These are phyloP conservation scores for Butyriboletus loyo DNA, from an alignment of 768 basidiomycete genomes.

Conservation along the genomic window DNA sequence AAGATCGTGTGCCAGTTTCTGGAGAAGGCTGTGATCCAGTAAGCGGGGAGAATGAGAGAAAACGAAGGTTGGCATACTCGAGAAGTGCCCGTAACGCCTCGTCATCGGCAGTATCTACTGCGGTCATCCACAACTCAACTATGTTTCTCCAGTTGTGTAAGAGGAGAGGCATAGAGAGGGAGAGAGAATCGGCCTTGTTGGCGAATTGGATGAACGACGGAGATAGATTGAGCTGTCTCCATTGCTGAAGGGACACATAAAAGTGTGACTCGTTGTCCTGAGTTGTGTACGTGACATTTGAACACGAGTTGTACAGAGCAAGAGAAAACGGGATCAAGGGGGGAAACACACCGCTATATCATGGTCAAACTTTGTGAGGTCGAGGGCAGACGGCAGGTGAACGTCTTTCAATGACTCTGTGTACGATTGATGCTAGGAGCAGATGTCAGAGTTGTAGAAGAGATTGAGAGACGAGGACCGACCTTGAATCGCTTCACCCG, in stretches of 20 bases:
- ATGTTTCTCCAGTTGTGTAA: constrained; percentile 78
- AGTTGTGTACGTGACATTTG: neutral
- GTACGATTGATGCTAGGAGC: constrained; percentile 67
- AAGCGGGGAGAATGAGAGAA: constrained; percentile 7
- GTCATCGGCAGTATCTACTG: constrained; percentile 59
- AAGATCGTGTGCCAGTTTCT: constrained; percentile 77
- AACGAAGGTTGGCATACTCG: constrained; percentile 49
- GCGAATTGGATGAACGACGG: constrained; percentile 73
- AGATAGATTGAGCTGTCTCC: constrained; percentile 78
- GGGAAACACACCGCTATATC: constrained; percentile 48
- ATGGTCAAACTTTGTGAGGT: constrained; percentile 52
- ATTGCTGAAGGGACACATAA: constrained; percentile 66
- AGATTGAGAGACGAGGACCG: neutral
- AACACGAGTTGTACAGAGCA: neutral
- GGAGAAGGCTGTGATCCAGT: constrained; percentile 53
- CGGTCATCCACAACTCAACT: constrained; percentile 58
- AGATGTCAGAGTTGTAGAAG: neutral
- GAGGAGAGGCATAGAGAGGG: constrained; percentile 75
- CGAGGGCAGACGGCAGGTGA: constrained; percentile 66
- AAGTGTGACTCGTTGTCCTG: constrained; percentile 82
- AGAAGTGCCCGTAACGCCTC: constrained; percentile 72
- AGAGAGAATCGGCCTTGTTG: constrained; percentile 53
- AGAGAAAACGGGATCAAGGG: neutral
- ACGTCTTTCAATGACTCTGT: constrained; percentile 63
- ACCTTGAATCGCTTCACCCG: constrained; percentile 55